A percentile compares a stretch with the other conserved stretches of the same genome.
These are phyloP conservation scores for Candida nonsorbophila DNA, from an alignment of 805 yeast species.

Conservation along the genomic window DNA sequence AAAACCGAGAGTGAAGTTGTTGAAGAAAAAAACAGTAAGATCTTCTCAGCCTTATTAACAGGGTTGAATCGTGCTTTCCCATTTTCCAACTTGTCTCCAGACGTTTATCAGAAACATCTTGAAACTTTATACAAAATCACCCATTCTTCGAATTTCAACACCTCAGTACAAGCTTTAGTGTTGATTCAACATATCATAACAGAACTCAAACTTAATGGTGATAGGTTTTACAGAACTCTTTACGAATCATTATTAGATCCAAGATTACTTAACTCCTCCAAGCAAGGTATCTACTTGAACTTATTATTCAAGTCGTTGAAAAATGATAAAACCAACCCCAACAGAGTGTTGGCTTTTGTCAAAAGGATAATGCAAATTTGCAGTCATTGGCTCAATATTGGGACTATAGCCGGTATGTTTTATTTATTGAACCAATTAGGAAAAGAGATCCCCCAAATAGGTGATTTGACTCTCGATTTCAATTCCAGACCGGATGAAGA, in stretches of 20 bases:
- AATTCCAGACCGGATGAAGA: slow-evolving; percentile 41
- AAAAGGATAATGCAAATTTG: slow-evolving; percentile 86
- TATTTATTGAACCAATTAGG: slow-evolving; percentile 66
- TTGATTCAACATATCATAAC: slow-evolving; percentile 76
- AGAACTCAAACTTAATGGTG: slow-evolving; percentile 50
- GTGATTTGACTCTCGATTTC: slow-evolving; percentile 52
- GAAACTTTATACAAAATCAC: slow-evolving; percentile 85
- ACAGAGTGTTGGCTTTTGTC: slow-evolving; percentile 81
- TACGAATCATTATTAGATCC: slow-evolving; percentile 87
- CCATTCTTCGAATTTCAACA: slow-evolving; percentile 89
- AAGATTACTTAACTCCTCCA: slow-evolving; percentile 78
- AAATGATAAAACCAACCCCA: slow-evolving; percentile 49
- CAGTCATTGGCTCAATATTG: slow-evolving; percentile 80
- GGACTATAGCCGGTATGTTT: slow-evolving; percentile 81
- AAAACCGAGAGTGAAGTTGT: slow-evolving; percentile 59
- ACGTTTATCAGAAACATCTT: slow-evolving; percentile 68
- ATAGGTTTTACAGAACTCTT: slow-evolving; percentile 79
- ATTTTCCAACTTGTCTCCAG: slow-evolving; percentile 69
- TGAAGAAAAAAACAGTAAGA: slow-evolving; percentile 78
- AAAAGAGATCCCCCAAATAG: slow-evolving; percentile 59
- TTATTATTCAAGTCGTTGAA: slow-evolving; percentile 79
- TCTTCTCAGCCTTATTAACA: slow-evolving; percentile 86
- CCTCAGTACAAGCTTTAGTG: slow-evolving; percentile 87
- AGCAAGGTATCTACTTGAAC: slow-evolving; percentile 88
- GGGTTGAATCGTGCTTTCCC: slow-evolving; percentile 97